phyloP scores from a whole-genome alignment of 306 rosid species.

The Casuarina cunninghamiana region DNA sequence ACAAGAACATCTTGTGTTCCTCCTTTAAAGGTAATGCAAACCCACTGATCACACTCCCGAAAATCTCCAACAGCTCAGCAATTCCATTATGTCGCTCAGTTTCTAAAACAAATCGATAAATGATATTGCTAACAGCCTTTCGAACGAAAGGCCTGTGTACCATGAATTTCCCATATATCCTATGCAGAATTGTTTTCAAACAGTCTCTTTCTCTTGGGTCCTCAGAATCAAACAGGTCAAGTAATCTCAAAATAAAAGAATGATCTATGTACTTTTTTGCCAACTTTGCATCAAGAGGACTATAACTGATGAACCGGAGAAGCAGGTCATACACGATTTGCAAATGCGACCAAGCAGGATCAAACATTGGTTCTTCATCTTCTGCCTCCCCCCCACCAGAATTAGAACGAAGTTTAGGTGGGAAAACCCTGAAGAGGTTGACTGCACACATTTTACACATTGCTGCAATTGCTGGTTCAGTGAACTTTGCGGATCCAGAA shows the following conservation, averaged over 20 bases:
- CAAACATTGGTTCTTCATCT: slow-evolving; percentile 95
- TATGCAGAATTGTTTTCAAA: slow-evolving; percentile 89
- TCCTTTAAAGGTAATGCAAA: slow-evolving; percentile 97
- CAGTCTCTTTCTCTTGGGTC: slow-evolving; percentile 99
- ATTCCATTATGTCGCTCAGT: slow-evolving; percentile 92
- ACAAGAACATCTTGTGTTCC: slow-evolving; percentile 85
- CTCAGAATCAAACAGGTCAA: slow-evolving; percentile 93
- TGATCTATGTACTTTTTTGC: slow-evolving; percentile 81
- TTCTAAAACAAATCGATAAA: slow-evolving; percentile 84
- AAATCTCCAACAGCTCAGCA: slow-evolving; percentile 94
- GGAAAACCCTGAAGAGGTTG: slow-evolving; percentile 90
- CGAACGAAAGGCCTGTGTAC: slow-evolving; percentile 87
- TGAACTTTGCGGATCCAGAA: slow-evolving; percentile 88
- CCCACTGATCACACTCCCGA: slow-evolving; percentile 94
- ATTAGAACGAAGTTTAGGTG: slow-evolving; percentile 79
- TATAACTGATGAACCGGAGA: slow-evolving; percentile 69
- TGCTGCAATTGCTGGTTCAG: slow-evolving; percentile 76
- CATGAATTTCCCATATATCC: slow-evolving; percentile 96
- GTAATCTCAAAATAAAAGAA: slow-evolving; percentile 74
- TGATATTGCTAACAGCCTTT: slow-evolving; percentile 83
- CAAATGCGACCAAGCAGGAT: slow-evolving; percentile 92
- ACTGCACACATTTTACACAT: slow-evolving; percentile 86
- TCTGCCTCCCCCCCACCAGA: slow-evolving; percentile 72
- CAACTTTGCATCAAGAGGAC: slow-evolving; percentile 78
- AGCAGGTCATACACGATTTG: slow-evolving; percentile 95